Base-by-base conservation (phyloP, 179 eudicot species). In the Heliamphora pulchella region DNA sequence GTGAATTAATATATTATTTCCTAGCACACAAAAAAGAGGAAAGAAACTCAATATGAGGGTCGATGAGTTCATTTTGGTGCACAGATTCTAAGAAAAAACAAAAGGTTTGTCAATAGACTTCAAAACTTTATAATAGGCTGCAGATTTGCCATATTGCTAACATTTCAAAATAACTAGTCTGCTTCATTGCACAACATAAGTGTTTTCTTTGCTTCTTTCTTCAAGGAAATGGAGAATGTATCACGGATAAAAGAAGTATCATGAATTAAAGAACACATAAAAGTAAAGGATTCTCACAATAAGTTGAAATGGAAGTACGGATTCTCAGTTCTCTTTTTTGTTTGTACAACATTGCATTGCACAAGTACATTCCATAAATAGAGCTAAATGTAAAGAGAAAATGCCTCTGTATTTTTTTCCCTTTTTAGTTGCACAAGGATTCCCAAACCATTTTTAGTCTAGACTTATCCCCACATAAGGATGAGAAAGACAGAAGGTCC, bases 41-140 rank as follows among this genome's bases (percentile, higher is more conserved):
- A 46, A 43, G n/a, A 75, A 39, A 51, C 55, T 59, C 79, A 43
- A 46, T 57, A 43, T n/a, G 58, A 75, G 65, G 67, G 53, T 75
- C 43, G 59, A 15, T 15, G 71, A 44, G 20, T 58, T 44, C 68
- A 44, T 75, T 59, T 62, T 22, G 58, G 22, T 41, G 10, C 58
- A 13, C 50, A 8, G 6, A 72, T 75, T 1, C 64, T 10, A 39
- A 41, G 1, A 20, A 70, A 67, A 47, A 67, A 65, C 6, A 31
- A 31, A 31, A 31, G 31, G 31, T 31, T 31, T 31, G 31, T 31
- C 31, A 31, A 46, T 0, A 17, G 55, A 70, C 48, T 67, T 44
- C 55, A 46, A 70, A 70, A 9, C 2, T n/a, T 46, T 14, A 70
- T 17, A 43, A 43, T 7, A 50, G 41, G 4, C 10, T 13, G 15